Evolutionary conservation across 495 filamentous ascomycete genomes (phyloP).

Genomic region (Hypoxylon fragiforme): DNA sequence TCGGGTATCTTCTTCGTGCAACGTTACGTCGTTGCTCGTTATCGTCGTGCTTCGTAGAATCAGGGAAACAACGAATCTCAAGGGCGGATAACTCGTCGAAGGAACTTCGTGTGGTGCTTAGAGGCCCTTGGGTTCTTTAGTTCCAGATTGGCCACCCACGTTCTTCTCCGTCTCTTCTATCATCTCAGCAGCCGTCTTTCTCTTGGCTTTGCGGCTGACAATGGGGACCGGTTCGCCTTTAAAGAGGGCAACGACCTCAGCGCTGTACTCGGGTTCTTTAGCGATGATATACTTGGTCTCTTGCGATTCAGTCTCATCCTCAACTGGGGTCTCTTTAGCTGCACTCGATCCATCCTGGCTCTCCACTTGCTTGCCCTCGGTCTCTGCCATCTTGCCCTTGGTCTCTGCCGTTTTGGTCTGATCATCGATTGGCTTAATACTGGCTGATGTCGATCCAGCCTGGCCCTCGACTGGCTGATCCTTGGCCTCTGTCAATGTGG

Average conservation of each 20-base stretch:
- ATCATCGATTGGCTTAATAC: no score
- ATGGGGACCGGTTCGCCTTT: neutral
- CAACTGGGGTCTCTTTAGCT: no score
- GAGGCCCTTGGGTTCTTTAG: neutral
- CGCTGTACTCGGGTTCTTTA: neutral
- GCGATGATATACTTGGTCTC: neutral
- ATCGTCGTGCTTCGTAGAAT: neutral
- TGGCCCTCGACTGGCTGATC: no score
- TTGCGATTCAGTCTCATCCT: neutral
- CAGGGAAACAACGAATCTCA: neutral
- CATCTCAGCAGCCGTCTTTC: constrained; percentile 5
- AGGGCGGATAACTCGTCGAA: neutral
- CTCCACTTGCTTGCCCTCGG: neutral
- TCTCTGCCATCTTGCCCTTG: no score
- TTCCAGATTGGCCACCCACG: neutral
- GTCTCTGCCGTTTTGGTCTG: no score
- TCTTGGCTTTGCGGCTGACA: neutral
- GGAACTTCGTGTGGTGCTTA: neutral
- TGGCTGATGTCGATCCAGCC: no score
- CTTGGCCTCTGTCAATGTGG: no score
- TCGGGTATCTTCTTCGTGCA: no score
- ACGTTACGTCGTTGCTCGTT: neutral
- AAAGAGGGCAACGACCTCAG: neutral
- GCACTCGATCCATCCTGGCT: neutral
- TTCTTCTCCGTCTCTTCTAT: neutral